Percentiles rank a stretch among this genome's conserved stretches.
Conservation (phyloP, 192 early-diverging fungal species). For the Allomyces arbusculus region DNA sequence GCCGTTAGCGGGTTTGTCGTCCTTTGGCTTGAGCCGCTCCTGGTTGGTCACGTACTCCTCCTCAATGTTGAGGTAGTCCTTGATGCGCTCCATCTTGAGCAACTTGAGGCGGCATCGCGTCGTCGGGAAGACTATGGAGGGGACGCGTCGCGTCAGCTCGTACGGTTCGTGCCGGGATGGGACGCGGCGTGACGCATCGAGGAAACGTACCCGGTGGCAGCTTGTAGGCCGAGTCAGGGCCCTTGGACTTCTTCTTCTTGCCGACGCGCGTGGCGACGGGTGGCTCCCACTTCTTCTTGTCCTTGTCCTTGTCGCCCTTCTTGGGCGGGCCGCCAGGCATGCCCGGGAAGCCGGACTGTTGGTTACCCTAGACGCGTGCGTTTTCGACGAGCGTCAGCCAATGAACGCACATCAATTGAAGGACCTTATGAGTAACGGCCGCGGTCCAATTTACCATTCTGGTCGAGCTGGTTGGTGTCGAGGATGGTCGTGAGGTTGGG, state of each 20-base stretch:
- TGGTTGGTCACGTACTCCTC: slow-evolving; percentile 99
- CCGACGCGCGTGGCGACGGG: slow-evolving; percentile 96
- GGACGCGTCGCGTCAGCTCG: not conserved
- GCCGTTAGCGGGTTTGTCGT: slow-evolving; percentile 44
- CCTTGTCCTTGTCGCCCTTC: slow-evolving; percentile 38
- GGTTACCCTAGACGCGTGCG: slow-evolving; percentile 45
- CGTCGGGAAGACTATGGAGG: slow-evolving; percentile 69
- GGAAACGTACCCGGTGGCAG: slow-evolving; percentile 56
- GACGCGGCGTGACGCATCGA: not conserved
- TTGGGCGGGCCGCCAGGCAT: slow-evolving; percentile 40
- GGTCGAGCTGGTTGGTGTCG: no score
- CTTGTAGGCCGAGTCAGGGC: slow-evolving; percentile 76
- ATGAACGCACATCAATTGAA: no score
- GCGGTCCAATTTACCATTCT: no score
- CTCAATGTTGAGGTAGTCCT: slow-evolving; percentile 95
- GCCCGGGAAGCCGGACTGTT: slow-evolving; percentile 57
- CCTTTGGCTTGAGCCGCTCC: slow-evolving; percentile 88
- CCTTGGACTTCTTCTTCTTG: slow-evolving; percentile 87
- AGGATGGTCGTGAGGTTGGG: no score
- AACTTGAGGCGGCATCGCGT: slow-evolving; percentile 93
- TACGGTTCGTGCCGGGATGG: not conserved
- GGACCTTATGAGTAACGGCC: no score
- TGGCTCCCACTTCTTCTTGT: slow-evolving; percentile 98
- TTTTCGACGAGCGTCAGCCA: no score
- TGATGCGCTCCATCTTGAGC: slow-evolving; percentile 92